Evolutionary conservation across 176 grass and related monocot genomes (phyloP), one percentile per base, ranked within the genome.

Genomic region (Ananas comosus): DNA sequence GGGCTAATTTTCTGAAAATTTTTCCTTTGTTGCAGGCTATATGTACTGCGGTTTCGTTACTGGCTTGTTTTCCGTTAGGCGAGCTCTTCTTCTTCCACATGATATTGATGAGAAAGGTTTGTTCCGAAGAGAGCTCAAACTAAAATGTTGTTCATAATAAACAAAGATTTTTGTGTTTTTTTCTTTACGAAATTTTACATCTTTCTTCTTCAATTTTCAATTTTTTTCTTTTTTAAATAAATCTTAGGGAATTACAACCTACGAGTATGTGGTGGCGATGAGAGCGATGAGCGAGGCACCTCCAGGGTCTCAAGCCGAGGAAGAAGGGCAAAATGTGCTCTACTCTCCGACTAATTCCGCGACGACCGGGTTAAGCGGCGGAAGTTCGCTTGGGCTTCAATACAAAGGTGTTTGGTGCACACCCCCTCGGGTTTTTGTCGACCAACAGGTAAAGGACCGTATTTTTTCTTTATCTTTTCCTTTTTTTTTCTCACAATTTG

Each of bases 31-130:
- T 90, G 68, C 87, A 99, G 94, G 78, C 78, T 51, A 69, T 81
- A 70, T 99, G 91, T 74, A 99, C 94, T 42, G 64, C 86, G 21
- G 85, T 99, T 71, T 99, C 94, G 63, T 47, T 91, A 51, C 79
- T 93, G 42, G 94, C 94, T 53, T 89, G 87, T 63, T 50, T 99
- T 74, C 94, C 94, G 69, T 79, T 99, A 64, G 84, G 84, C 21
- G 94, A 99, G 74, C 90, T 99, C 74, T 91, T 99, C 89, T 99
- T 99, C 87, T 99, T 99, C 78, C 94, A 93, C 85, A 88, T 99
- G 72, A 93, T 99, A 85, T 63, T 99, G 66, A 93, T 99, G 23
- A 88, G 86, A 83, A 99, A 99, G 94, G 94, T 99, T 76, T 72
- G 70, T 48, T 16, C 72, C 28, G 63, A 53, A 64, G 25, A 48